Conservation (phyloP, 768 basidiomycete genomes). For the Leccinum olivaceopallidum region DNA sequence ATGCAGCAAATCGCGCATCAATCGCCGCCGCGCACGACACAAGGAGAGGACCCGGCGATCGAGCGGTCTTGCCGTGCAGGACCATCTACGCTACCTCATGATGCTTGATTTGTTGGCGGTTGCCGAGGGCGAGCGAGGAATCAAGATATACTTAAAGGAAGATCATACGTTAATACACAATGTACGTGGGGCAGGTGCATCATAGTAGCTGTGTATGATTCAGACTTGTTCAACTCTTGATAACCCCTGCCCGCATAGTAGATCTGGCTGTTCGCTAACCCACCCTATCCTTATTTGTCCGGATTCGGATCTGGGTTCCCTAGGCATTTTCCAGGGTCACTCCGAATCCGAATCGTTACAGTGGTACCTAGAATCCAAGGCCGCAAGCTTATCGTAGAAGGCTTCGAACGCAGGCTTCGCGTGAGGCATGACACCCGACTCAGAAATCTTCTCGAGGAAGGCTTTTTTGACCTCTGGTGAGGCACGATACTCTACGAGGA, state of each 20-base stretch:
- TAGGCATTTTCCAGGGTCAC: too few species aligned
- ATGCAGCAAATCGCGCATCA: slow-evolving; percentile 39
- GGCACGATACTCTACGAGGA: slow-evolving; percentile 9
- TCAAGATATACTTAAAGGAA: too few species aligned
- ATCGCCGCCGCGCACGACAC: slow-evolving; percentile 23
- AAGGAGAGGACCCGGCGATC: slow-evolving; percentile 48
- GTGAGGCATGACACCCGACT: slow-evolving; percentile 8
- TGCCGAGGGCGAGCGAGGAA: slow-evolving; percentile 56
- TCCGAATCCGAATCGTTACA: too few species aligned
- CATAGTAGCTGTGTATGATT: too few species aligned
- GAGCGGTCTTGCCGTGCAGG: slow-evolving; percentile 48
- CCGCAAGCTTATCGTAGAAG: slow-evolving; percentile 17
- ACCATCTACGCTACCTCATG: slow-evolving; percentile 68
- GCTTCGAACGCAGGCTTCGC: slow-evolving; percentile 14
- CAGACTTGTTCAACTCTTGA: too few species aligned
- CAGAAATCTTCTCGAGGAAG: slow-evolving; percentile 13
- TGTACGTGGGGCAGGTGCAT: too few species aligned
- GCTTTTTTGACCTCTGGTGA: too few species aligned
- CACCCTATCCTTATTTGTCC: too few species aligned
- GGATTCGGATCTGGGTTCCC: too few species aligned
- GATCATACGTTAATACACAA: too few species aligned
- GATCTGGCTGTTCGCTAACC: too few species aligned
- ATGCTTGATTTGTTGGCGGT: slow-evolving; percentile 64
- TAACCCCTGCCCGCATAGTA: too few species aligned
- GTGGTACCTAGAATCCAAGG: background rate